Evolutionary conservation across 257 asterid genomes (phyloP).

Genomic region (Parsonsia alboflavescens): DNA sequence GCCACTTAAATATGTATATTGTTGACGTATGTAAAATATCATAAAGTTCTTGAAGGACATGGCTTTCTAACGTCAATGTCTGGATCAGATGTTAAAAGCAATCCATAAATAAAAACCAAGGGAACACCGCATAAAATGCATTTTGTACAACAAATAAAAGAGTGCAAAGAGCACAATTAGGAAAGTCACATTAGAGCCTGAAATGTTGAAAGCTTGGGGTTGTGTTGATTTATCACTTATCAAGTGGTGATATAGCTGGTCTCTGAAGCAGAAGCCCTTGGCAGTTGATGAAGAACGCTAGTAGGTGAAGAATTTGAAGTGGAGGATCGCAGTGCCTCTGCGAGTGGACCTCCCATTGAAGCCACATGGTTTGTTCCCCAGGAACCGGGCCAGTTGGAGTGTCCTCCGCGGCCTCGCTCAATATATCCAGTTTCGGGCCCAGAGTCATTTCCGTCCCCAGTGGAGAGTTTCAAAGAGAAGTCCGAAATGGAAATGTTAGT

Average conservation of each 20-base stretch:
- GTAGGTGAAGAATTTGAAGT: slow-evolving; percentile 61
- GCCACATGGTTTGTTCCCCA: slow-evolving; percentile 45
- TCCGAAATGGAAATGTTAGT: slow-evolving; percentile 70
- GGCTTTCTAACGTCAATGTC: neutral
- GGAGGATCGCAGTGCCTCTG: slow-evolving; percentile 78
- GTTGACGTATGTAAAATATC: neutral
- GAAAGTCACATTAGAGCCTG: neutral
- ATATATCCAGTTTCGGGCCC: slow-evolving; percentile 11
- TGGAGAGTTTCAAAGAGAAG: slow-evolving; percentile 68
- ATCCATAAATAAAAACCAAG: neutral
- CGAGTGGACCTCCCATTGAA: slow-evolving; percentile 80
- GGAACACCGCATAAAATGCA: neutral
- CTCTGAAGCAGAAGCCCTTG: slow-evolving; percentile 28
- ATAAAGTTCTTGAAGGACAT: neutral
- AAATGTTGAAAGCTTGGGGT: too few relatives aligned
- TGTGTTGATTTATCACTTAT: neutral
- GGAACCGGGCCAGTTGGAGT: slow-evolving; percentile 30
- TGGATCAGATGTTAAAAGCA: neutral
- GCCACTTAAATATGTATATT: neutral
- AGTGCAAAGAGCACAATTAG: neutral
- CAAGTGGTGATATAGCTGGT: slow-evolving; percentile 43
- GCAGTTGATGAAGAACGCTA: slow-evolving; percentile 57
- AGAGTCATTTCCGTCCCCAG: slow-evolving; percentile 40
- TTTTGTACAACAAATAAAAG: neutral
- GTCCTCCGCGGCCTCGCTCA: slow-evolving; percentile 30